phyloP scores from a whole-genome alignment of 768 basidiomycete genomes.

The Xanthoconium stramineum region DNA sequence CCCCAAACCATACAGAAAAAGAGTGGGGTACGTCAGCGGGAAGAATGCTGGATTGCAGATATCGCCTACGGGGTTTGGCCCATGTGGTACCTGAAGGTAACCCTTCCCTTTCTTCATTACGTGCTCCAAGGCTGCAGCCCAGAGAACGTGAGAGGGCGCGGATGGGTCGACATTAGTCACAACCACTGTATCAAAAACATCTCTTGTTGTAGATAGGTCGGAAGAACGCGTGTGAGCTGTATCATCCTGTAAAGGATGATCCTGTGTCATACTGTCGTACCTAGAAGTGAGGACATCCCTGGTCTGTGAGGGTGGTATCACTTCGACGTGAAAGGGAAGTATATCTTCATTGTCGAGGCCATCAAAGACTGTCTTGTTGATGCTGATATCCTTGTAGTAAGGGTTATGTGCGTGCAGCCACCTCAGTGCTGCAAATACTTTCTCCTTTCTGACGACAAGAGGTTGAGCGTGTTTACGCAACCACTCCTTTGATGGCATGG shows the following conservation, averaged over 20 bases:
- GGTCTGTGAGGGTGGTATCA: background rate
- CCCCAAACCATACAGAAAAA: background rate
- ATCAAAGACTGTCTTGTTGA: background rate
- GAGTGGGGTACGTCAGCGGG: background rate
- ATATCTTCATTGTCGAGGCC: too few species aligned
- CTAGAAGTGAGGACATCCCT: background rate
- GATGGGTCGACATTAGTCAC: background rate
- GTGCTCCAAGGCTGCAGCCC: background rate
- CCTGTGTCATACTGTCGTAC: background rate
- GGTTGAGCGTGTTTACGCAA: background rate
- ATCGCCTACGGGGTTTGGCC: background rate
- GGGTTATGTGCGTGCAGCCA: background rate
- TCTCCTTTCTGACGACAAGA: background rate
- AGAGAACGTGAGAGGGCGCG: background rate
- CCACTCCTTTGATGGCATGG: background rate
- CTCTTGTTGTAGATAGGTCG: background rate
- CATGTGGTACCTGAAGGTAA: background rate
- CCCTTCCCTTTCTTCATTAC: background rate
- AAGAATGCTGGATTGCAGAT: background rate
- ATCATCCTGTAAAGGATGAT: too few species aligned
- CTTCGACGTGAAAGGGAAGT: background rate
- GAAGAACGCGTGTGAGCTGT: too few species aligned
- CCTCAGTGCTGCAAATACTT: background rate
- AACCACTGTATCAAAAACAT: background rate
- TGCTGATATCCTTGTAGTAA: background rate